A percentile compares a stretch with the other conserved stretches of the same genome.
Conservation (phyloP, 352 stramenopile species). For the Globisporangium apiculatum region DNA sequence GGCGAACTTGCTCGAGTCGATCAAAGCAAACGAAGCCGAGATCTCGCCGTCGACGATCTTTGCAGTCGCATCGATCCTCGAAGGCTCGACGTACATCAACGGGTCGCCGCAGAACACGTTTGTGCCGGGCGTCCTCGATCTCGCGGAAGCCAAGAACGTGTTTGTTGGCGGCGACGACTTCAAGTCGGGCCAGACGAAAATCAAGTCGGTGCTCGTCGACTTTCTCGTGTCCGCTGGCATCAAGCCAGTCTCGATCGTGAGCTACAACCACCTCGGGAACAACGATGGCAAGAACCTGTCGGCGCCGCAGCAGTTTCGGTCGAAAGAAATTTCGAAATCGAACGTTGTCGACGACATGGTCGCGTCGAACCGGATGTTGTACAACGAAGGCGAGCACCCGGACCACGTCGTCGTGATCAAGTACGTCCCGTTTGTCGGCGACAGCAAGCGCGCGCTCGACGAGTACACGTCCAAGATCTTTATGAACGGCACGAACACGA, state of each 20-base stretch:
- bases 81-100: constrained; percentile 99
- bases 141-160: constrained; percentile 91
- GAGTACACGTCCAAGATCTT: constrained; percentile 99
- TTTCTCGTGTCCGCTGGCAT: constrained; percentile 98
- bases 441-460: constrained; percentile 99
- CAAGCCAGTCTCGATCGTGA: constrained; percentile 98
- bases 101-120: constrained; percentile 99
- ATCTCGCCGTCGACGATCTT: constrained; percentile 97
- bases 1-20: constrained; percentile 95
- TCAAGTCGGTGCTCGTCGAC: constrained; percentile 99
- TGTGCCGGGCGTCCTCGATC: constrained; percentile 95
- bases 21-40: constrained; percentile 93
- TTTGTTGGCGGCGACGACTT: constrained; percentile 99
- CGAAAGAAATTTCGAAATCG: constrained; percentile 99
- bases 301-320: constrained; percentile 98
- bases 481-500: constrained; percentile 99
- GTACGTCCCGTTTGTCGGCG: constrained; percentile 98
- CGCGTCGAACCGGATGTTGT: constrained; percentile 95
- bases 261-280: constrained; percentile 99
- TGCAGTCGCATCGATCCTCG: constrained; percentile 96
- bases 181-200: constrained; percentile 99
- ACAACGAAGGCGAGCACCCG: constrained; percentile 97
- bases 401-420: constrained; percentile 99
- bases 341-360: constrained; percentile 99
- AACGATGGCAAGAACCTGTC: constrained; percentile 99